These are phyloP conservation scores for Ascomycota sp. DNA, from an alignment of 2,329 filamentous ascomycete genomes.

Conservation along the genomic window DNA sequence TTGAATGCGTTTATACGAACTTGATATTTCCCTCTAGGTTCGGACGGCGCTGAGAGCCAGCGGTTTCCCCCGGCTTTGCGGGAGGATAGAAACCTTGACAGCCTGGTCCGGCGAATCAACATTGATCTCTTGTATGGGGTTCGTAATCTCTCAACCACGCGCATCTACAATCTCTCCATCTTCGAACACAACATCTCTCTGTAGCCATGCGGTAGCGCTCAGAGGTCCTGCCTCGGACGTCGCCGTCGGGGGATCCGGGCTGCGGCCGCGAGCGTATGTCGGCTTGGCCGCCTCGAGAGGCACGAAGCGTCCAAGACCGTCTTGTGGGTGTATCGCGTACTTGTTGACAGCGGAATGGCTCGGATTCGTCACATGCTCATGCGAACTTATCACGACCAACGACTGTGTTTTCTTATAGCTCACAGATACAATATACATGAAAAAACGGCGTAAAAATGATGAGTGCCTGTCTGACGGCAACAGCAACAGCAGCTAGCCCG, in stretches of 20 bases:
- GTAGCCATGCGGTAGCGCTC: no score
- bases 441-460: no score
- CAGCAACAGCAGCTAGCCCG: no score
- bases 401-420: slow-evolving; percentile 22
- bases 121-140: no score
- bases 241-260: slow-evolving; percentile 6
- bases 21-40: slow-evolving; percentile 61
- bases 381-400: slow-evolving; percentile 20
- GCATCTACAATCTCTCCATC: background rate
- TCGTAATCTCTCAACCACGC: no score
- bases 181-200: no score
- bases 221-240: no score
- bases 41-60: slow-evolving; percentile 61
- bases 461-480: no score
- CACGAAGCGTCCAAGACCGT: slow-evolving; percentile 6
- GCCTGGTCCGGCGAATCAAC: no score
- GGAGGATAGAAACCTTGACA: no score
- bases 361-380: slow-evolving; percentile 15
- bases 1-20: slow-evolving; percentile 34
- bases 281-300: slow-evolving; percentile 10
- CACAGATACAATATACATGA: slow-evolving; percentile 18
- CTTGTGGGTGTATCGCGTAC: background rate
- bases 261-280: slow-evolving; percentile 8
- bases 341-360: slow-evolving; percentile 4
- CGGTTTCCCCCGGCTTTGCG: slow-evolving; percentile 3